Conservation (phyloP, 805 yeast species). For the Limtongozyma cylindracea region DNA sequence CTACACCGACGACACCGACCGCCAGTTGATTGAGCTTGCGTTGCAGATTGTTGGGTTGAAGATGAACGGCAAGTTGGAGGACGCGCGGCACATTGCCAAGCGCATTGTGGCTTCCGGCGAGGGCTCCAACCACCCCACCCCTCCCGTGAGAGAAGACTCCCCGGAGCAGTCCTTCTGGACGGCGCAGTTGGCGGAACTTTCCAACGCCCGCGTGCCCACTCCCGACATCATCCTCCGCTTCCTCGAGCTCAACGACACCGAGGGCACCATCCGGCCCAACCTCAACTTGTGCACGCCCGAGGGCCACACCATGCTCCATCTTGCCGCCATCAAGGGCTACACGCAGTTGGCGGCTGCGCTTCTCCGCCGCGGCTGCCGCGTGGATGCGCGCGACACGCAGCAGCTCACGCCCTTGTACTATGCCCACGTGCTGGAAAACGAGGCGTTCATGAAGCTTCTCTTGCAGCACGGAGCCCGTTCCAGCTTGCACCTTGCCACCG, state of each 20-base stretch:
- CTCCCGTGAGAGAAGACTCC: slow-evolving; percentile 3
- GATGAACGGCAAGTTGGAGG: slow-evolving; percentile 90
- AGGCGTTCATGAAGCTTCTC: slow-evolving; percentile 20
- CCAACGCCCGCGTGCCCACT: slow-evolving; percentile 17
- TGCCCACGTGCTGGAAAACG: slow-evolving; percentile 55
- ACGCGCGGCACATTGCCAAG: slow-evolving; percentile 82
- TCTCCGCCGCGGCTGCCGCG: slow-evolving; percentile 38
- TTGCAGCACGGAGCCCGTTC: slow-evolving; percentile 13
- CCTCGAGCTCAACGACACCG: slow-evolving; percentile 33
- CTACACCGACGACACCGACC: slow-evolving; percentile 84
- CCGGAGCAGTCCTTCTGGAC: slow-evolving; percentile 15
- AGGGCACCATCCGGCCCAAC: slow-evolving; percentile 36
- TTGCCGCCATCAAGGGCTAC: slow-evolving; percentile 62
- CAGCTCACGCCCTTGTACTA: slow-evolving; percentile 78
- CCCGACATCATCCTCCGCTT: slow-evolving; percentile 23
- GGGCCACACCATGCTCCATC: slow-evolving; percentile 75
- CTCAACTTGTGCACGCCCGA: slow-evolving; percentile 61
- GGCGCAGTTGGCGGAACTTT: slow-evolving; percentile 20
- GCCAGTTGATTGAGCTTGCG: slow-evolving; percentile 85
- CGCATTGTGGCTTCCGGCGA: slow-evolving; percentile 51
- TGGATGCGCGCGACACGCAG: slow-evolving; percentile 50
- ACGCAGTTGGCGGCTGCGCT: slow-evolving; percentile 32
- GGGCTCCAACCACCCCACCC: slow-evolving; percentile 3
- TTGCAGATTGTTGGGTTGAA: slow-evolving; percentile 89
- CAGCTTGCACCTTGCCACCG: slow-evolving; percentile 12